Conservation (phyloP, 306 rosid genomes). For the Quillaja saponaria region DNA sequence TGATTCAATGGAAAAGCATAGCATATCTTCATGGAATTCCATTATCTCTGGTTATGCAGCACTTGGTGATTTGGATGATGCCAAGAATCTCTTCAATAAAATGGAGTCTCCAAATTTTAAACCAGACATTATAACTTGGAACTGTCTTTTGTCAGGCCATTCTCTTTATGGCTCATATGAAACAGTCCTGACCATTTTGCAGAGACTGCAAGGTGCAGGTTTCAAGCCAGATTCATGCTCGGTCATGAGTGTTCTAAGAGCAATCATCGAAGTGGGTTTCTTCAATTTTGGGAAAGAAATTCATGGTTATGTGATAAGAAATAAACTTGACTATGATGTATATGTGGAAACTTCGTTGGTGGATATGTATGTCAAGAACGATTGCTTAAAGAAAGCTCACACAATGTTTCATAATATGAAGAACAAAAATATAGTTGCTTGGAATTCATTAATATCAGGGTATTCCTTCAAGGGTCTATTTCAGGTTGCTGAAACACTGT, state of each 20-base stretch:
- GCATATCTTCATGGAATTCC: conserved; percentile 68
- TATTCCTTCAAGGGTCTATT: conserved; percentile 61
- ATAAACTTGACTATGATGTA: conserved; percentile 53
- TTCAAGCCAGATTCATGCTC: conserved; percentile 61
- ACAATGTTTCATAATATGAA: conserved; percentile 47
- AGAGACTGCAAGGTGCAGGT: conserved; percentile 44
- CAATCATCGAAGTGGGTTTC: conserved; percentile 47
- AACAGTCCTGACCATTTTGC: conserved; percentile 41
- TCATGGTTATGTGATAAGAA: conserved; percentile 60
- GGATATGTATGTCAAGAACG: conserved; percentile 67
- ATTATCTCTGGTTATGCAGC: conserved; percentile 52
- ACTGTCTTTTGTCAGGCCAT: conserved; percentile 68
- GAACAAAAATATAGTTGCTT: conserved; percentile 55
- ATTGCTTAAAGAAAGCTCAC: conserved; percentile 48
- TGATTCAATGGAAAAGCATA: conserved; percentile 50
- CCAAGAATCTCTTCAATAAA: conserved; percentile 38
- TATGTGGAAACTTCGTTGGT: conserved; percentile 60
- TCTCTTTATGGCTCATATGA: conserved; percentile 49
- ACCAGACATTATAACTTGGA: conserved; percentile 76
- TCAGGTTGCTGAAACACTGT: conserved; percentile 46
- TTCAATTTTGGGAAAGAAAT: conserved; percentile 58
- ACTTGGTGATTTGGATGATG: conserved; percentile 47
- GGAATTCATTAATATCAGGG: conserved; percentile 74
- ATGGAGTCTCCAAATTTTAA: conserved; percentile 45
- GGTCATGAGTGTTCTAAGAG: conserved; percentile 60